A percentile compares a stretch with the other conserved stretches of the same genome.
Evolutionary conservation across 2,329 filamentous ascomycete species (phyloP).

Genomic region (Cladosporium sp.): DNA sequence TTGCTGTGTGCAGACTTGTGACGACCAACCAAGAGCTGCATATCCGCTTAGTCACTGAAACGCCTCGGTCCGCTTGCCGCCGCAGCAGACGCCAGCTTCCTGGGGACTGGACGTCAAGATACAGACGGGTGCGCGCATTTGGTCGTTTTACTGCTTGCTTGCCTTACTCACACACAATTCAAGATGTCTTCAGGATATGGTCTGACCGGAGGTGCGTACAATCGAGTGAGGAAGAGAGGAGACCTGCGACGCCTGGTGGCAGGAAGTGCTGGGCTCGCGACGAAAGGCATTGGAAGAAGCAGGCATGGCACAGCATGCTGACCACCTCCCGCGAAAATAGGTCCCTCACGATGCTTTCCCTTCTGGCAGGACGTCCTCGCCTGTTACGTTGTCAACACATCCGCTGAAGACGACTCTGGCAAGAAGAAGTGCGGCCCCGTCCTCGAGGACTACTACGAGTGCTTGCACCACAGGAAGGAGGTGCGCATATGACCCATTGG

Average conservation of each 20-base stretch:
- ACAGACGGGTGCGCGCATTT: too few species aligned
- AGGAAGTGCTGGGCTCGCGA: background rate
- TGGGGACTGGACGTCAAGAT: too few species aligned
- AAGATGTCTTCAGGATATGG: constrained; percentile 80
- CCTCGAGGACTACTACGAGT: constrained; percentile 98
- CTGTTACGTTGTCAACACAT: constrained; percentile 95
- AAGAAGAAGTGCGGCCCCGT: constrained; percentile 82
- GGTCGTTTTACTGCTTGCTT: constrained; percentile 1
- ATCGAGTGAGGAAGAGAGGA: background rate
- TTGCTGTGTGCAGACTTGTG: too few species aligned
- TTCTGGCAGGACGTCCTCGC: constrained; percentile 99
- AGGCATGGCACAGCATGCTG: background rate
- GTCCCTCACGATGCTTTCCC: constrained; percentile 82
- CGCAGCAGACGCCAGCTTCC: too few species aligned
- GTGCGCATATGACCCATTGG: constrained; percentile 46
- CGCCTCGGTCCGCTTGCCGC: too few species aligned
- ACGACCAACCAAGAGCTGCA: too few species aligned
- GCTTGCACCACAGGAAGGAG: constrained; percentile 98
- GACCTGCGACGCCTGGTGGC: background rate
- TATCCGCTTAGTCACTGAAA: too few species aligned
- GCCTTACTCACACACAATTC: constrained; percentile 5
- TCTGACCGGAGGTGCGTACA: constrained; percentile 67
- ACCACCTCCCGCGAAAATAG: constrained; percentile 36
- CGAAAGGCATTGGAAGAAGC: background rate
- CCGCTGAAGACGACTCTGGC: constrained; percentile 69